Evolutionary conservation across 1,284 basidiomycete species (phyloP), one percentile per base, ranked within the genome.

Genomic region (Gymnopus androsaceus): DNA sequence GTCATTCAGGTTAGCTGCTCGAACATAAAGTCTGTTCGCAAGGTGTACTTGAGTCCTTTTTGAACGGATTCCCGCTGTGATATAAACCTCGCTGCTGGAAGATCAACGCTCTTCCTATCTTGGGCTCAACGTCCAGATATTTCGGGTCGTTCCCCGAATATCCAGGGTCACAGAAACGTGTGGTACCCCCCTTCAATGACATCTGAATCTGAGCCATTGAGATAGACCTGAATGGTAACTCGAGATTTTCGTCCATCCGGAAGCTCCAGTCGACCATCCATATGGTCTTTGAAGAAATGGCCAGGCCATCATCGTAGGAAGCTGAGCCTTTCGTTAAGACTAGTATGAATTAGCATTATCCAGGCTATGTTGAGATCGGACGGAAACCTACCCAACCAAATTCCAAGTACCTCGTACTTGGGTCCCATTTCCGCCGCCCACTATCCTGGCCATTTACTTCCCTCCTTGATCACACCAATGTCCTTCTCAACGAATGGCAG

Each of bases 41-140:
- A 68, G 1, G 71, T 74, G 55, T 75, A 73, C 53, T 75, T 74
- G n/a, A 69, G 55, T 7, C 73, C 74, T 4, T 63, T 57, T 3
- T 58, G 54, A 4, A 75, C 72, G 55, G 70, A 66, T 58, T 75
- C 74, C 75, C 74, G 40, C 72, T 75, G 51, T 75, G 75, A 6
- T 73, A 54, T n/a, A 76, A 61, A 67, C 71, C 71, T n/a, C 73
- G 58, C 59, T 75, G 74, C 56, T 76, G 73, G 41, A 75, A 75
- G n/a, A 75, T 63, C 17, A 75, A 62, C 5, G 73, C 72, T 2
- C 73, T 59, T 1, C 73, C 73, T 7, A 67, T 51, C 50, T 67
- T 71, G 0, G 73, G 72, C 34, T 69, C 63, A 2, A 75, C 70
- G 56, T 75, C 73, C 14, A 75, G 9, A 36, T 25, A 30, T 19